Conservation (phyloP, 345 rosid species). For the Moricandia arvensis region DNA sequence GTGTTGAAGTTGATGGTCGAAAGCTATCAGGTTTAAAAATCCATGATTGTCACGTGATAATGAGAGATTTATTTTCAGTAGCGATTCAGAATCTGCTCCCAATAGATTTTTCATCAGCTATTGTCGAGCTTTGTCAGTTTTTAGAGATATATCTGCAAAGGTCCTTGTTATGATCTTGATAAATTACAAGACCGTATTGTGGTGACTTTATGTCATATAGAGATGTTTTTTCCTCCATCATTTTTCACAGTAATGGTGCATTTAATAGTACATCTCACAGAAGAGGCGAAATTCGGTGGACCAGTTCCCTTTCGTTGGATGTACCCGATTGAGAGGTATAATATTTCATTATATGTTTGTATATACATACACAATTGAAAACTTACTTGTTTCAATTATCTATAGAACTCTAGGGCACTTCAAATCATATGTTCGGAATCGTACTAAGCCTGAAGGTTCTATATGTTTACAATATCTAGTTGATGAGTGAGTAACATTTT, state of each 20-base stretch:
- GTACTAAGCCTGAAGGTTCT: not conserved
- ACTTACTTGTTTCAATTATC: not conserved
- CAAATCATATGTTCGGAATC: not conserved
- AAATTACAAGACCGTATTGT: not conserved
- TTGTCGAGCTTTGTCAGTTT: not conserved
- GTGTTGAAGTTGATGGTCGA: not conserved
- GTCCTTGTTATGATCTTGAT: not conserved
- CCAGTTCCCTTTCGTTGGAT: conserved; percentile 12
- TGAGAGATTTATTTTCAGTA: not conserved
- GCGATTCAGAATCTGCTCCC: not conserved
- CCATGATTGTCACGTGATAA: not conserved
- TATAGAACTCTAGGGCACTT: not conserved
- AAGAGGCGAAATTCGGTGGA: not conserved
- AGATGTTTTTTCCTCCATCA: not conserved
- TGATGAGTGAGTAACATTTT: not conserved
- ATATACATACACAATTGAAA: not conserved
- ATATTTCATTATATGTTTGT: not conserved
- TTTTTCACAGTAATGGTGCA: not conserved
- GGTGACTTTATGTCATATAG: not conserved
- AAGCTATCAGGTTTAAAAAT: not conserved
- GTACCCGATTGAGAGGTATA: not conserved
- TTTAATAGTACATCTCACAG: not conserved
- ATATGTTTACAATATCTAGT: not conserved
- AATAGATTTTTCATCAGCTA: not conserved
- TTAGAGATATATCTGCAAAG: not conserved